Base-by-base conservation (phyloP, 2,329 filamentous ascomycete species). In the Sarocladium kiliense region DNA sequence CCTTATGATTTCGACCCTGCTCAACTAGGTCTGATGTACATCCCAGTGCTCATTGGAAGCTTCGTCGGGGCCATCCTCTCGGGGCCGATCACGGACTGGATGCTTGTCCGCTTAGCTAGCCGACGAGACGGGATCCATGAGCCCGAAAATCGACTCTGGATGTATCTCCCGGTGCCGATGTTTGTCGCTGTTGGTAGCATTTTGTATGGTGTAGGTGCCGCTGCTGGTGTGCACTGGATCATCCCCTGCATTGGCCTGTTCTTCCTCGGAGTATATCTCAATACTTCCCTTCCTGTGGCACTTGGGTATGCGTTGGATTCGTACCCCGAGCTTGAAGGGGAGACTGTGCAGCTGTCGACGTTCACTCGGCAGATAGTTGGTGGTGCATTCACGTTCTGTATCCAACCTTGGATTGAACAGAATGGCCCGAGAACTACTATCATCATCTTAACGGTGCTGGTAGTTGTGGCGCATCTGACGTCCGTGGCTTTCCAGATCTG, bases 41-140 rank as follows among this genome's bases (percentile, higher is more conserved):
- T 74, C 9, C 72, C 74, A 7, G 70, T 70, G 56, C 67, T 68
- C 2, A 57, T 62, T 6, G 74, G 73, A 2, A 69, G 68, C 26
- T 64, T 71, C 16, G n/a, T 70, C 1, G 69, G 71, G 3, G 64
- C 69, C 2, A 50, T 69, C 16, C 58, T 66, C 1, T 65, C 69
- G 0, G 81, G 85, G 12, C 72, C 73, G 41, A 60, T 85, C 3
- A 71, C 87, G 6, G 83, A 88, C 65, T 79, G 76, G 71, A 84
- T 85, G 63, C 88, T 83, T 62, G 71, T 74, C 0, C 76, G 81
- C 10, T 72, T 80, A 39, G 81, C 82, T 2, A 64, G 64, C 6
- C 70, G 69, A 19, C 36, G 36, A n/a, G 18, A 39, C 18, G 36
- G 36, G 36, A 6, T 39, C 18, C 36, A 39, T n/a, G 36, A 39